Evolutionary conservation across 352 stramenopile genomes (phyloP), one percentile per base, ranked within the genome.

Genomic region (Globisporangium alternatum): DNA sequence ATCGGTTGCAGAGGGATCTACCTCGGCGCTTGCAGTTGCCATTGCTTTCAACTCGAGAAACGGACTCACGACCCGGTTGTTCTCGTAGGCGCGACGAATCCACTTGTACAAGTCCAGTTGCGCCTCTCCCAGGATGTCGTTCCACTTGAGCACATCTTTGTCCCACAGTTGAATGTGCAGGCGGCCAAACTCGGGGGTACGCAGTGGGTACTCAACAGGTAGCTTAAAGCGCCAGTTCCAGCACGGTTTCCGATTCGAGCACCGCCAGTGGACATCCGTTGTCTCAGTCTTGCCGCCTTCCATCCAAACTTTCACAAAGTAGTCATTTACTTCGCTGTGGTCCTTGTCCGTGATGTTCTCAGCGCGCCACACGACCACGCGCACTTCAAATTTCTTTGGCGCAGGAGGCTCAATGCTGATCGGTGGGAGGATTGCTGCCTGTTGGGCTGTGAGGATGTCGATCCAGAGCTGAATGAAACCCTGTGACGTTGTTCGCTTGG

Each of bases 141-240:
- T 97, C 82, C 84, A 97, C 66, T 98, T 97, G 45, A 97, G 65
- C 6, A 98, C 62, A 64, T 98, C 93, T 61, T 96, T 92, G 64
- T 98, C 91, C 93, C 93, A 98, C 9, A 98, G 70, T 65, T 97
- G 91, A 13, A 98, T 68, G 60, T 97, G 86, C 37, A 98, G 78
- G 2, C 94, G 86, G 2, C 80, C 87, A 55, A 97, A 84, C 60
- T 98, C 93, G 0, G 81, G 61, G 4, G 80, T 80, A 1, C 83
- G 79, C 21, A 89, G 64, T 0, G 90, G 90, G 19, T 95, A 91
- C 62, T 97, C 78, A 0, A 96, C 77, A 9, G 85, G 66, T 30
- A 97, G 88, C 56, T 97, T 96, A 55, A 98, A 71, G 0, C 93
- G 84, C 81, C 89, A 98, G 67, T 98, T 98, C 86, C 89, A 98